phyloP scores from a whole-genome alignment of 2,329 filamentous ascomycete genomes.

The Fusarium dimerum region DNA sequence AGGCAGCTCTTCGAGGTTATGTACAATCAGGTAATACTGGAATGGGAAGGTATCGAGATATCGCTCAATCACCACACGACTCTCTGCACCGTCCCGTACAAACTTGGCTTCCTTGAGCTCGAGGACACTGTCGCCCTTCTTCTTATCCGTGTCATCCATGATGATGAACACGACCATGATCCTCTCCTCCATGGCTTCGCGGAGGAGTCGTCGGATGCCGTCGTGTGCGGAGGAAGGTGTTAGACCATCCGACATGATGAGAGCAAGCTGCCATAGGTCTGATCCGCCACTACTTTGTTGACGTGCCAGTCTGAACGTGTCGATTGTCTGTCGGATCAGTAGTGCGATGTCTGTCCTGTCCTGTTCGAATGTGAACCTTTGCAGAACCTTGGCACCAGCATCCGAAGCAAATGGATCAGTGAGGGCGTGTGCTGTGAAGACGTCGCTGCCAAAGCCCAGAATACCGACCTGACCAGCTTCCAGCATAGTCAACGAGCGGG shows the following conservation, averaged over 20 bases:
- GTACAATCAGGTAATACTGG: slow-evolving; percentile 92
- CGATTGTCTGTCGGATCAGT: slow-evolving; percentile 75
- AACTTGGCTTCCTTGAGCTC: slow-evolving; percentile 89
- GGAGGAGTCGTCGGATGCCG: slow-evolving; percentile 75
- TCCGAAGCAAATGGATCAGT: slow-evolving; percentile 74
- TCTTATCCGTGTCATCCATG: slow-evolving; percentile 66
- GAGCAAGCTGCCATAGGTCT: slow-evolving; percentile 92
- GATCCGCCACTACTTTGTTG: slow-evolving; percentile 55
- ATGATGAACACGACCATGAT: slow-evolving; percentile 99
- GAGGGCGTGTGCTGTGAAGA: slow-evolving; percentile 85
- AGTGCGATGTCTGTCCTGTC: slow-evolving; percentile 81
- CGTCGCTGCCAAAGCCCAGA: slow-evolving; percentile 81
- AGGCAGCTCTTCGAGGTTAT: slow-evolving; percentile 88
- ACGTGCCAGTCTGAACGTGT: slow-evolving; percentile 77
- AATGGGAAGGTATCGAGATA: slow-evolving; percentile 98
- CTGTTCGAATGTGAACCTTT: slow-evolving; percentile 83
- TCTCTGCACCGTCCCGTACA: slow-evolving; percentile 63
- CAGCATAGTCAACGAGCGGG: slow-evolving; percentile 84
- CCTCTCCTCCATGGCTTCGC: slow-evolving; percentile 86
- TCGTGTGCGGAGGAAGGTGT: slow-evolving; percentile 83
- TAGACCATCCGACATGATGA: slow-evolving; percentile 92
- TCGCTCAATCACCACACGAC: slow-evolving; percentile 77
- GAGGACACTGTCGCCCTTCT: slow-evolving; percentile 68
- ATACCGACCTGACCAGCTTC: slow-evolving; percentile 94
- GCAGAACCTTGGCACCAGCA: slow-evolving; percentile 80